A percentile compares a stretch with the other conserved stretches of the same genome.
phyloP scores from a whole-genome alignment of 225 moss, liverwort and hornwort genomes.

The Polytrichum formosum region DNA sequence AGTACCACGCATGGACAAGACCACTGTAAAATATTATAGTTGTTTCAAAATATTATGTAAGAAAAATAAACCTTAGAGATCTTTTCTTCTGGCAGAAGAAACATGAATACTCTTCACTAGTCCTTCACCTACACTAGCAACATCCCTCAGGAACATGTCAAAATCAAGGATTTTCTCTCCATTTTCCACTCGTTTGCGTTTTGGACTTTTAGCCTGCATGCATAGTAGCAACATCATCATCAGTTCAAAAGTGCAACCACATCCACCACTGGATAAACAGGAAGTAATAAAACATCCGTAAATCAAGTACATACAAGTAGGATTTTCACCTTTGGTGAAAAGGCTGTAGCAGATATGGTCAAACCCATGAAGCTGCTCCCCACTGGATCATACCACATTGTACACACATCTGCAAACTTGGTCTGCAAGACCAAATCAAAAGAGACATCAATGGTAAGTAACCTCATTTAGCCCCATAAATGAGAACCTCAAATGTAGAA shows the following conservation, averaged over 20 bases:
- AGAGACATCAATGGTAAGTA: no score
- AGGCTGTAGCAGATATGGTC: conserved; percentile 33
- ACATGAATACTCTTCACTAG: conserved; percentile 65
- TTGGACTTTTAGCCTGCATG: conserved; percentile 42
- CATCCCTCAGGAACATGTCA: conserved; percentile 39
- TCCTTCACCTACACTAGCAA: conserved; percentile 64
- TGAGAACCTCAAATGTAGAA: no score
- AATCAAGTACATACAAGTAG: neutral
- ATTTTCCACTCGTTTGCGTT: conserved; percentile 58
- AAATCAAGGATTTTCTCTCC: conserved; percentile 25
- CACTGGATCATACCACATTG: conserved; percentile 60
- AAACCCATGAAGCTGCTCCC: conserved; percentile 77
- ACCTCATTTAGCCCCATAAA: no score
- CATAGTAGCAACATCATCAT: neutral
- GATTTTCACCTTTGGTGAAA: conserved; percentile 25
- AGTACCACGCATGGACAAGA: no score
- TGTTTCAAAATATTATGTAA: neutral
- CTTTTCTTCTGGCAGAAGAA: conserved; percentile 39
- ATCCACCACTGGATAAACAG: neutral
- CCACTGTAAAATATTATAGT: no score
- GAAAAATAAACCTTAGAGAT: conserved; percentile 11
- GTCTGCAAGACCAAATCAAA: conserved; percentile 18
- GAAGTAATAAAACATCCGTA: neutral
- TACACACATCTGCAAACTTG: conserved; percentile 46
- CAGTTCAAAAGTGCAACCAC: neutral